Percentiles rank a stretch among this genome's conserved stretches.
Conservation (phyloP, 768 basidiomycete genomes). For the Leccinum rimulosum region DNA sequence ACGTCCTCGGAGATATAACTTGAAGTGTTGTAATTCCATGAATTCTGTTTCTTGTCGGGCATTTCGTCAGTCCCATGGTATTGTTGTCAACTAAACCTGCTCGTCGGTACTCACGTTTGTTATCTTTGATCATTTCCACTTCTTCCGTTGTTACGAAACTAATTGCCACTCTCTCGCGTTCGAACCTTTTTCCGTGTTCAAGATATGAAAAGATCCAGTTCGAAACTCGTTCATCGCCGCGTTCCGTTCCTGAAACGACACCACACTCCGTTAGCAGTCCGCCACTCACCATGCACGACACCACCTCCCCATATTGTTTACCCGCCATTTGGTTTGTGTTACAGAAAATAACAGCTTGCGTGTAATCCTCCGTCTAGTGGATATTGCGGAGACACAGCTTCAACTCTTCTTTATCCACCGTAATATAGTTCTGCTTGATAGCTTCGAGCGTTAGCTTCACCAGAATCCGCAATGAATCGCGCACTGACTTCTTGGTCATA, state of each 20-base stretch:
- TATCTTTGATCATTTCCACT: conserved; percentile 86
- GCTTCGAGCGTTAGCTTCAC: conserved; percentile 99
- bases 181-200: conserved; percentile 97
- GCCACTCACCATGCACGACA: neutral
- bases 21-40: conserved; percentile 62
- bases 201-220: conserved; percentile 93
- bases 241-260: conserved; percentile 73
- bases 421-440: conserved; percentile 99
- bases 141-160: conserved; percentile 97
- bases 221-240: conserved; percentile 99
- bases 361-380: conserved; percentile 97
- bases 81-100: neutral
- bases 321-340: conserved; percentile 95
- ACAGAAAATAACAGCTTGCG: conserved; percentile 99
- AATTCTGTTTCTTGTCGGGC: neutral
- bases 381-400: conserved; percentile 98
- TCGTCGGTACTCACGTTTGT: conserved; percentile 72
- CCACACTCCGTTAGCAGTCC: conserved; percentile 16
- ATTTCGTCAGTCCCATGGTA: neutral
- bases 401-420: conserved; percentile 95
- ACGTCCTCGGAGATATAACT: conserved; percentile 89
- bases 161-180: conserved; percentile 94
- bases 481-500: conserved; percentile 79
- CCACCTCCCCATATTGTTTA: conserved; percentile 9
- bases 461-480: conserved; percentile 78